Conservation (phyloP, 176 grass and related monocot species). For the Hyparrhenia diplandra region DNA sequence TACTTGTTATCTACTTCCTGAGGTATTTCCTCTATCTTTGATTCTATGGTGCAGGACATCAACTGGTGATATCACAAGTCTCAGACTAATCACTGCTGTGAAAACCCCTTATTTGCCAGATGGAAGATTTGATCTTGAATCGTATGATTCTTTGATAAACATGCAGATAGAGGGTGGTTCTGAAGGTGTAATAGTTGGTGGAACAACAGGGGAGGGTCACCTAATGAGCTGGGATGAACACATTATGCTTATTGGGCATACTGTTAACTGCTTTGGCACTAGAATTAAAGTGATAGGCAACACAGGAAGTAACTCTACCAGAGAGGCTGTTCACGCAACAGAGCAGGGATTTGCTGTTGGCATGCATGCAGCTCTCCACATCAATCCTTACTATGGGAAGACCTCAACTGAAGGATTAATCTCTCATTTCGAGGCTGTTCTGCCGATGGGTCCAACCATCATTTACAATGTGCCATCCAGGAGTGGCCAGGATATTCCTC, state of each 20-base stretch:
- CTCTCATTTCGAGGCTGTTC: conserved; percentile 70
- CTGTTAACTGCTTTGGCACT: conserved; percentile 92
- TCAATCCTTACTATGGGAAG: conserved; percentile 96
- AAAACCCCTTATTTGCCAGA: conserved; percentile 99
- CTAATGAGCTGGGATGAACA: conserved; percentile 99
- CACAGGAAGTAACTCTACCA: conserved; percentile 89
- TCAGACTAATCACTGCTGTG: conserved; percentile 78
- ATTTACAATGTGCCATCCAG: conserved; percentile 84
- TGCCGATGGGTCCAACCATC: conserved; percentile 74
- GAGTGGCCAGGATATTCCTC: conserved; percentile 82
- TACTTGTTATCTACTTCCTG: conserved; percentile 17
- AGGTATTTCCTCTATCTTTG: conserved; percentile 16
- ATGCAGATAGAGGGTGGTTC: conserved; percentile 67
- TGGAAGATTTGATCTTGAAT: conserved; percentile 96
- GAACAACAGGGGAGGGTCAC: conserved; percentile 87
- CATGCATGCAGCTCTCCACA: conserved; percentile 95
- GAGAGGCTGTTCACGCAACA: conserved; percentile 85
- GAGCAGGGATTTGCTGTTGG: conserved; percentile 89
- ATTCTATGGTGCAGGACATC: conserved; percentile 57
- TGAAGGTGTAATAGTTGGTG: conserved; percentile 93
- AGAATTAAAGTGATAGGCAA: conserved; percentile 93
- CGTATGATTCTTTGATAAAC: conserved; percentile 76
- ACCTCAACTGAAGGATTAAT: conserved; percentile 68
- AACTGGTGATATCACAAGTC: conserved; percentile 49
- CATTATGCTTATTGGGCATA: conserved; percentile 91